A percentile compares a stretch with the other conserved stretches of the same genome.
These are phyloP conservation scores for Acacia pycnantha DNA, from an alignment of 331 rosid species.

Conservation along the genomic window DNA sequence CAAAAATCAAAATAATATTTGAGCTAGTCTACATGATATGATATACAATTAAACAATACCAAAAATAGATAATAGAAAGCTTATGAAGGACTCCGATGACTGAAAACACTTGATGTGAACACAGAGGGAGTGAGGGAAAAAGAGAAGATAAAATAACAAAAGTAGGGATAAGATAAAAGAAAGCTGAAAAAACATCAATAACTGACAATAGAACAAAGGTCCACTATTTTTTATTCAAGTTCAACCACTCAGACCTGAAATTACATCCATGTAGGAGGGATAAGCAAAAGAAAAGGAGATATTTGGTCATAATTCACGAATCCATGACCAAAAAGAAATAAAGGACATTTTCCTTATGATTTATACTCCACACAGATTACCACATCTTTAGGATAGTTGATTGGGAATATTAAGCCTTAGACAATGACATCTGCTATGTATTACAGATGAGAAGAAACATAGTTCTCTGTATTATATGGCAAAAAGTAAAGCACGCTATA, in stretches of 20 bases:
- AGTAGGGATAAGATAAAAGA: not conserved
- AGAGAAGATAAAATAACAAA: not conserved
- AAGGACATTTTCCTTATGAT: not conserved
- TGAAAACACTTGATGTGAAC: not conserved
- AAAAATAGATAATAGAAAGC: not conserved
- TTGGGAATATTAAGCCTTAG: constrained; percentile 1
- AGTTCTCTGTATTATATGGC: not conserved
- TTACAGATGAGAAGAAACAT: constrained; percentile 8
- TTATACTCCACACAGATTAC: not conserved
- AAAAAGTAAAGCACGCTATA: not conserved
- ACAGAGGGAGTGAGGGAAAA: not conserved
- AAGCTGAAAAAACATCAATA: not conserved
- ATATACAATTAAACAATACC: not conserved
- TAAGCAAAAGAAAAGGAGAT: not conserved
- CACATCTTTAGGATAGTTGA: constrained; percentile 12
- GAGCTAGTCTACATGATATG: not conserved
- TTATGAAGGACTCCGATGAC: not conserved
- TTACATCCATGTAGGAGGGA: not conserved
- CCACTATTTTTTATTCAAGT: not conserved
- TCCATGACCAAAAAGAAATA: not conserved
- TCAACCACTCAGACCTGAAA: not conserved
- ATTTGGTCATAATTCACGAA: not conserved
- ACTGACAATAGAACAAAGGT: not conserved
- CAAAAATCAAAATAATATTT: not conserved
- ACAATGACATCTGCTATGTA: not conserved